Conservation (phyloP, 1,139 yeast species). For the Yamadazyma triangularis region DNA sequence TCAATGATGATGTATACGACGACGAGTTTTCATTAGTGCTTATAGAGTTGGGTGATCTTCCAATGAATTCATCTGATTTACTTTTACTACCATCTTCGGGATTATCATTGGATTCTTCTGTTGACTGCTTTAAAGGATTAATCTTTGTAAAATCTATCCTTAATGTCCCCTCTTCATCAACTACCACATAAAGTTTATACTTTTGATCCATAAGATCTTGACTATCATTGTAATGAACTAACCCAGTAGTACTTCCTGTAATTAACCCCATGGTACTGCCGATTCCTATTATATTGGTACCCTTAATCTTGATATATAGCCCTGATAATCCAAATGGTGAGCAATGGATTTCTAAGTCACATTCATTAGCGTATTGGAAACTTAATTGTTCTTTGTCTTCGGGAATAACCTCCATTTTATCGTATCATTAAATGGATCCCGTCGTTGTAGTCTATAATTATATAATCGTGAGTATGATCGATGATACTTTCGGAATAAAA, state of each 20-base stretch:
- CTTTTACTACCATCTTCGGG: too few species aligned
- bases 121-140: constrained; percentile 19
- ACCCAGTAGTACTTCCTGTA: constrained; percentile 50
- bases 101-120: too few species aligned
- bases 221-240: constrained; percentile 47
- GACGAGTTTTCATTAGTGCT: constrained; percentile 12
- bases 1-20: constrained; percentile 12
- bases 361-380: constrained; percentile 47
- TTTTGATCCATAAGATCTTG: constrained; percentile 46
- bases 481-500: too few species aligned
- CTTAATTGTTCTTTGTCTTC: constrained; percentile 18
- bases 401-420: too few species aligned
- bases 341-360: constrained; percentile 53
- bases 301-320: constrained; percentile 47
- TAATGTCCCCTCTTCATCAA: constrained; percentile 45
- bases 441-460: too few species aligned
- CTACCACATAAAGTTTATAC: constrained; percentile 47
- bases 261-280: constrained; percentile 58
- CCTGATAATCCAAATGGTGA: constrained; percentile 60
- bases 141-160: constrained; percentile 54
- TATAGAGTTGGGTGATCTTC: constrained; percentile 12
- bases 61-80: constrained; percentile 6
- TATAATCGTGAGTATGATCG: too few species aligned
- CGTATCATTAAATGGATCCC: too few species aligned
- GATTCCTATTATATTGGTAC: constrained; percentile 50